Conservation (phyloP, 2,329 filamentous ascomycete species). For the Epichloe typhina region DNA sequence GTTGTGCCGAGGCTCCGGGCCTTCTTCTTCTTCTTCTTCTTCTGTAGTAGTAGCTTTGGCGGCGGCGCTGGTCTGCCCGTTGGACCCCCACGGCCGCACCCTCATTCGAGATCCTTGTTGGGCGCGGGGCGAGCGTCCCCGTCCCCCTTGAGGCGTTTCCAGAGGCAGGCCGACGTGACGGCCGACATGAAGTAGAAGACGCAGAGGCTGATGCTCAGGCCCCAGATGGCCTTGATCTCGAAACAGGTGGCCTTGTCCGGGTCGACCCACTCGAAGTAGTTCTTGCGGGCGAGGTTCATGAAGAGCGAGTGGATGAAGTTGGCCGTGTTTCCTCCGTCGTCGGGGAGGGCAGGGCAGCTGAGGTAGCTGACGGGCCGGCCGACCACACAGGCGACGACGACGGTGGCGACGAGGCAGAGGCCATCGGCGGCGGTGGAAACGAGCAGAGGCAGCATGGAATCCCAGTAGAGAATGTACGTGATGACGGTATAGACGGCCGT, state of each 20-base stretch:
- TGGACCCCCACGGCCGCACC: slow-evolving; percentile 30
- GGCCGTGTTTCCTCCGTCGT: slow-evolving; percentile 26
- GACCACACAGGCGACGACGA: slow-evolving; percentile 63
- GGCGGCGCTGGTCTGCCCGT: slow-evolving; percentile 7
- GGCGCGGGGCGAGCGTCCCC: slow-evolving; percentile 17
- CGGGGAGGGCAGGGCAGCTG: slow-evolving; percentile 46
- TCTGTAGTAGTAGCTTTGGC: slow-evolving; percentile 6
- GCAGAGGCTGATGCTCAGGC: slow-evolving; percentile 65
- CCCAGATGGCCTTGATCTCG: slow-evolving; percentile 81
- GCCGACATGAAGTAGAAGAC: slow-evolving; percentile 54
- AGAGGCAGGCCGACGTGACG: slow-evolving; percentile 45
- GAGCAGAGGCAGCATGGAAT: slow-evolving; percentile 62
- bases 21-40: slow-evolving; percentile 4
- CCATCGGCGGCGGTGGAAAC: slow-evolving; percentile 53
- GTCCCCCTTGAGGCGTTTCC: slow-evolving; percentile 41
- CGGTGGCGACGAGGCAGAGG: slow-evolving; percentile 60
- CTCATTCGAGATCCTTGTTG: slow-evolving; percentile 41
- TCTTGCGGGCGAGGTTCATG: slow-evolving; percentile 23
- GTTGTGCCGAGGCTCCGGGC: slow-evolving; percentile 24
- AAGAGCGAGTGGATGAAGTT: slow-evolving; percentile 31
- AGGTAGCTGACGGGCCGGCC: slow-evolving; percentile 72
- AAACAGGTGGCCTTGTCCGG: slow-evolving; percentile 54
- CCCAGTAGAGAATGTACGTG: slow-evolving; percentile 69
- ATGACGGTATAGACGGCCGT: slow-evolving; percentile 68
- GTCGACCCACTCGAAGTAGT: slow-evolving; percentile 32